Evolutionary conservation across 331 rosid species (phyloP), one percentile per base, ranked within the genome.

Genomic region (Malus hybrid): DNA sequence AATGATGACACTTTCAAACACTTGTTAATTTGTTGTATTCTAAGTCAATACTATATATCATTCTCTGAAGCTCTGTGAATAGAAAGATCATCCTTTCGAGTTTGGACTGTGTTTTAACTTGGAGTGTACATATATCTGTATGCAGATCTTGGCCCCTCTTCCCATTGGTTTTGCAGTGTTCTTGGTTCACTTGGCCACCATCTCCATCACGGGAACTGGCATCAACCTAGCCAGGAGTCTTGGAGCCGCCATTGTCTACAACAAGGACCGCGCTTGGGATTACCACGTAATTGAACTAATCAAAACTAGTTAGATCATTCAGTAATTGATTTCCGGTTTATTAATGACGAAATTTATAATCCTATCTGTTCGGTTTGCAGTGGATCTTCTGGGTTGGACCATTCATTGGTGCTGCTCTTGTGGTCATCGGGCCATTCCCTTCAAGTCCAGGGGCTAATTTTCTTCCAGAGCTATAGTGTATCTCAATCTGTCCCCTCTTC

Each of bases 331-430:
- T 16, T 56, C 32, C 50, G 2, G 69, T 61, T 12, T 10, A 44
- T 13, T 66, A 46, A 66, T 56, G 77, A 42, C 31, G 74, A 34
- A 44, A 50, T 36, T 13, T 36, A 22, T 3, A 34, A 14, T 54
- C 56, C 6, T 10, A 16, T n/a, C 3, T 73, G 33, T 55, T 48
- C 50, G 75, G 50, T 39, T 18, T 20, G 27, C 88, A 93, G 98
- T 91, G 98, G 97, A 91, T 93, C 71, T 93, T 93, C 89, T 93
- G 98, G 97, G 91, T 93, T 54, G 98, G 95, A 80, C 98, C 98
- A 15, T 93, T 93, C 87, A 80, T 84, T 70, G 98, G 98, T 77
- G 96, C 97, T 80, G 88, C 92, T 6, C 88, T 93, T 75, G 98
- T 91, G 11, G 90, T 93, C 71, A 91, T 93, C 86, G 85, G 81